Evolutionary conservation across 2,329 filamentous ascomycete species (phyloP).

Genomic region (Cryphonectria naterciae): DNA sequence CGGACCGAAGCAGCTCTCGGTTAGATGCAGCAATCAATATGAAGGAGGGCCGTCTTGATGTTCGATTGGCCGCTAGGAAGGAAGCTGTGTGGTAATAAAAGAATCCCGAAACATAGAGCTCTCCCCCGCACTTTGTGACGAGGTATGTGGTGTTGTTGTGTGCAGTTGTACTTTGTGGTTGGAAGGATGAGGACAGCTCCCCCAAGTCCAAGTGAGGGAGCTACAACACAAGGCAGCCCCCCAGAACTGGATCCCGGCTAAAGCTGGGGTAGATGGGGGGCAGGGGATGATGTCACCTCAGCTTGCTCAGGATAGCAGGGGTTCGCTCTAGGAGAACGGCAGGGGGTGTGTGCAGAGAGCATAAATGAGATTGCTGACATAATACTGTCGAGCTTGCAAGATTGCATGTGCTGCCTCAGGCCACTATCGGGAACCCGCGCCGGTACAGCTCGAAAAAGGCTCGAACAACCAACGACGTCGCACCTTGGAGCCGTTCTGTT

Average conservation of each 20-base stretch:
- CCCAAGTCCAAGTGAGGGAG: neutral
- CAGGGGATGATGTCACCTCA: conserved; percentile 24
- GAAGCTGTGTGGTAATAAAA: conserved; percentile 1
- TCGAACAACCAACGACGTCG: conserved; percentile 32
- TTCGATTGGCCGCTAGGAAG: conserved; percentile 14
- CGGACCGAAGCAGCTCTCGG: neutral
- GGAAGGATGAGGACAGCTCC: conserved; percentile 3
- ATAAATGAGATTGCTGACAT: conserved; percentile 20
- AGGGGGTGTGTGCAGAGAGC: neutral
- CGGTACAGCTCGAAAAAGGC: conserved; percentile 37
- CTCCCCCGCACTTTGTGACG: conserved; percentile 27
- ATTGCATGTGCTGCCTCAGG: conserved; percentile 27
- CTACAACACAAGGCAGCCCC: conserved; percentile 1
- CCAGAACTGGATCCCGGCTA: conserved; percentile 8
- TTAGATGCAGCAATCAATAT: neutral
- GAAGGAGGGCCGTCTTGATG: conserved; percentile 15
- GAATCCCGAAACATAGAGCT: conserved; percentile 13
- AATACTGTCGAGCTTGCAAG: neutral
- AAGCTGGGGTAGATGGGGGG: conserved; percentile 27
- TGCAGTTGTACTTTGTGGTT: neutral
- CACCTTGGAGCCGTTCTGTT: conserved; percentile 27
- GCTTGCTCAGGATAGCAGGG: neutral
- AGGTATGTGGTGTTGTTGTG: neutral
- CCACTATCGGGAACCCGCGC: conserved; percentile 18
- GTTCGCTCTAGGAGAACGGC: neutral